A percentile compares a stretch with the other conserved stretches of the same genome.
Evolutionary conservation across 2,329 filamentous ascomycete species (phyloP).

Genomic region (Microdochium bolleyi): DNA sequence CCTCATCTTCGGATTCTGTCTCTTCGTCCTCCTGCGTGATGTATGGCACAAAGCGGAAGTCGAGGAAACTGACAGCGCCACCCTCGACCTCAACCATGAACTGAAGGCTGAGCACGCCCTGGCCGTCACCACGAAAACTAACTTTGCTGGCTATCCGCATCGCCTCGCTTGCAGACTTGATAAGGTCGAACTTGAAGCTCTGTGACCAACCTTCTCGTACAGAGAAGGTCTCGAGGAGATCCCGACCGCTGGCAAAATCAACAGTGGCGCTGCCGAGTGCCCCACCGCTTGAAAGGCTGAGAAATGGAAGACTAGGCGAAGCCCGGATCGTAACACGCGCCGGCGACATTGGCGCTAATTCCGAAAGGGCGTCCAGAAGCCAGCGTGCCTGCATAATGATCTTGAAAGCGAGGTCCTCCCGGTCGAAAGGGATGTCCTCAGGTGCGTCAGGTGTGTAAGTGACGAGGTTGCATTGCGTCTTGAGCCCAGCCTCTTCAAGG

Average conservation of each 20-base stretch:
- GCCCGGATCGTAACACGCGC: conserved; percentile 62
- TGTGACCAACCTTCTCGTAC: conserved; percentile 55
- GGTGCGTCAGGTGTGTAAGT: conserved; percentile 73
- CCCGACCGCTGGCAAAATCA: conserved; percentile 55
- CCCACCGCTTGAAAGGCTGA: conserved; percentile 63
- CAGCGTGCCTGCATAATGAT: conserved; percentile 83
- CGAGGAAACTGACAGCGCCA: conserved; percentile 63
- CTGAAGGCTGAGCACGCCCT: conserved; percentile 88
- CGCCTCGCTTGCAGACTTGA: conserved; percentile 81
- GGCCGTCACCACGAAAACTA: conserved; percentile 76
- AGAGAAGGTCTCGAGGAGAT: conserved; percentile 68
- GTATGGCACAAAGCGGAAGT: conserved; percentile 76
- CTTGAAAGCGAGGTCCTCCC: conserved; percentile 75
- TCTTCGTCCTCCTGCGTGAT: conserved; percentile 53
- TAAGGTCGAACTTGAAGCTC: conserved; percentile 77
- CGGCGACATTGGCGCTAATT: conserved; percentile 64
- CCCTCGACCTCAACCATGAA: conserved; percentile 90
- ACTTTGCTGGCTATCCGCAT: conserved; percentile 92
- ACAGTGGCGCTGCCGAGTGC: conserved; percentile 56
- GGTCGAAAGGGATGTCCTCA: conserved; percentile 82
- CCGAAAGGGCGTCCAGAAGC: conserved; percentile 64
- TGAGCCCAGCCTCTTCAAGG: conserved; percentile 78
- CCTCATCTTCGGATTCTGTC: conserved; percentile 30
- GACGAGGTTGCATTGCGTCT: conserved; percentile 80
- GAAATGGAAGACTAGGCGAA: conserved; percentile 56